These are phyloP conservation scores for Penicillium crystallinum DNA, from an alignment of 495 filamentous ascomycete genomes.

Conservation along the genomic window DNA sequence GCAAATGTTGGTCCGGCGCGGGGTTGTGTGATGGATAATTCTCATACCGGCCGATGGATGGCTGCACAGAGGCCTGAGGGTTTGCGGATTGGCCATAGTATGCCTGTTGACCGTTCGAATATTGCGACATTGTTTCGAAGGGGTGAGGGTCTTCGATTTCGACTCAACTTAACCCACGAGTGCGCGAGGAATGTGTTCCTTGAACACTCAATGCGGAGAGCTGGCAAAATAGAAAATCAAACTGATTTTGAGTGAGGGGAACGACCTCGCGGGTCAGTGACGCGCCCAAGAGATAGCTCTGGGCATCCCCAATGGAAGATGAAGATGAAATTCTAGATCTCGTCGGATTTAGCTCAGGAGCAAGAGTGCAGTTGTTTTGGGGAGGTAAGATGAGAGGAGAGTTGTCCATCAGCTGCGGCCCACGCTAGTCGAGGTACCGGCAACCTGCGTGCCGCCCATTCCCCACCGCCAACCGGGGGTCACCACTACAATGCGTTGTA, in stretches of 20 bases:
- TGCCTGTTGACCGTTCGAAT: conserved; percentile 44
- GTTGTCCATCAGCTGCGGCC: conserved; percentile 1
- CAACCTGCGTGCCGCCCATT: background rate
- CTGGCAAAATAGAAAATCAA: background rate
- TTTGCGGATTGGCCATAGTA: conserved; percentile 42
- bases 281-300: conserved; percentile 2
- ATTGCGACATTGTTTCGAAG: conserved; percentile 39
- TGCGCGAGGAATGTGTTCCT: background rate
- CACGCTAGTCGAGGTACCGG: conserved; percentile 7
- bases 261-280: conserved; percentile 14
- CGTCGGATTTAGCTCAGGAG: background rate
- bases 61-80: conserved; percentile 23
- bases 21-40: conserved; percentile 19
- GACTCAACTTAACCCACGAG: background rate
- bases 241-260: conserved; percentile 11
- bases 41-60: conserved; percentile 19
- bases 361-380: background rate
- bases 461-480: conserved; percentile 8
- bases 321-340: background rate
- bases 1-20: conserved; percentile 25
- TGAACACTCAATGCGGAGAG: background rate
- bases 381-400: background rate
- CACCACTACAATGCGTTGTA: background rate
- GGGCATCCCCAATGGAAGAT: conserved; percentile 4
- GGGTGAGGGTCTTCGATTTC: background rate